Evolutionary conservation across 2,329 filamentous ascomycete genomes (phyloP), one percentile per base, ranked within the genome.

Genomic region (Ceratocystis papillata): DNA sequence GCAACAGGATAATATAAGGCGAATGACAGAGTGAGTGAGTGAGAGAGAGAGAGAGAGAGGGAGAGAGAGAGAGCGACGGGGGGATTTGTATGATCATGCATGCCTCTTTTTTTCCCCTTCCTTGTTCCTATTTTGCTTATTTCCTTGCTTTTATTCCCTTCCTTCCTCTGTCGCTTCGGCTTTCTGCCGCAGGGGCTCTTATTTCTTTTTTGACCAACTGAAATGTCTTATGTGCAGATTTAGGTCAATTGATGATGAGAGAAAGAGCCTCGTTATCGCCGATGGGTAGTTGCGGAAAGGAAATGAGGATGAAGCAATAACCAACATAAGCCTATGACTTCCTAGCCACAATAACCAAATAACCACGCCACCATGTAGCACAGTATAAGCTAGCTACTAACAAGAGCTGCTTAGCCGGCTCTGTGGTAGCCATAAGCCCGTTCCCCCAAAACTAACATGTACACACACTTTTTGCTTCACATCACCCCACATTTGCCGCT

Each of bases 401-500:
- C 37, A 41, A 41, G 37, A 41, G 37, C 37, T 41, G 37, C 37
- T 10, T 15, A 15, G 37, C 37, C 37, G 37, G 46, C 46, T 22
- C n/a, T 48, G 46, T 48, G 37, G 37, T 41, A 20, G 46, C 20
- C 46, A 48, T 48, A 48, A 48, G 46, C 46, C 20, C 46, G 46
- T 48, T 20, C 20, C 46, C 46, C 20, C 46, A 7, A 48, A 20
- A 48, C 20, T 22, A 48, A 28, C 8, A 10, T 62, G 60, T 62
- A 62, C 60, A 62, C 37, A 62, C 60, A 62, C 60, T 62, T 62
- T 61, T 62, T 45, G 60, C 60, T 55, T 22, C 20, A 5, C 17
- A 62, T 62, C 60, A 62, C 60, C 60, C 60, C 60, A 62, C 60
- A 44, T 62, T 62, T 46, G 60, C 60, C 60, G 60, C 41, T 46